phyloP scores from a whole-genome alignment of 2,329 filamentous ascomycete species.

The Trichophyton equinum region DNA sequence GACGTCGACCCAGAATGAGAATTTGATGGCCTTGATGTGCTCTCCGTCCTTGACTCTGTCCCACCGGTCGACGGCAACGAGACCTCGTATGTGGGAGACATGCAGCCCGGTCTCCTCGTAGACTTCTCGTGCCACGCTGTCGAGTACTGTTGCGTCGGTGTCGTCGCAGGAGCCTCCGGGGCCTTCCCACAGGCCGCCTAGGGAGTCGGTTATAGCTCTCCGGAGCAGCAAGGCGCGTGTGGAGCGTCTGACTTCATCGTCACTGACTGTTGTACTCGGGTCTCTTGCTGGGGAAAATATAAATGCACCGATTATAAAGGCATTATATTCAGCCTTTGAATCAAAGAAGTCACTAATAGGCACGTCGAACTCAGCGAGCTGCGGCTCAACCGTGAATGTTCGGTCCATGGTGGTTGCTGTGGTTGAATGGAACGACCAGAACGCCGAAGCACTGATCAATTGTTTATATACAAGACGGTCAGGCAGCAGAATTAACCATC shows the following conservation, averaged over 20 bases:
- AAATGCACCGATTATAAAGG: slow-evolving; percentile 2
- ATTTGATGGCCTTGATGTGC: neutral
- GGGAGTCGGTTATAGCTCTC: slow-evolving; percentile 1
- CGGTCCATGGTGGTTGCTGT: neutral
- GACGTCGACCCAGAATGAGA: neutral
- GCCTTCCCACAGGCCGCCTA: slow-evolving; percentile 1
- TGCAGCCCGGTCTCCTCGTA: slow-evolving; percentile 4
- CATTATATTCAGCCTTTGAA: neutral
- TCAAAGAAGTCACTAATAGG: neutral
- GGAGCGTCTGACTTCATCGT: neutral
- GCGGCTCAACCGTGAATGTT: neutral
- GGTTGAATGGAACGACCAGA: neutral
- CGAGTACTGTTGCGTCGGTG: slow-evolving; percentile 2
- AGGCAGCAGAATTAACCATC: neutral
- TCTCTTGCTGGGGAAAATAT: neutral
- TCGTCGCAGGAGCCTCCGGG: slow-evolving; percentile 4
- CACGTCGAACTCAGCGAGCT: slow-evolving; percentile 3
- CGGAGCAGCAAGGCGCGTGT: neutral
- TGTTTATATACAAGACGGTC: neutral
- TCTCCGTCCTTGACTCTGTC: neutral
- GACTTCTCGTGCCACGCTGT: slow-evolving; percentile 3
- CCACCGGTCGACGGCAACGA: slow-evolving; percentile 4
- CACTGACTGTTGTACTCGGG: neutral
- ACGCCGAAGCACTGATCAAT: neutral
- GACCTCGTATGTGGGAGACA: neutral